Evolutionary conservation across 176 grass and related monocot genomes (phyloP).

Genomic region (Alopecurus myosuroides): DNA sequence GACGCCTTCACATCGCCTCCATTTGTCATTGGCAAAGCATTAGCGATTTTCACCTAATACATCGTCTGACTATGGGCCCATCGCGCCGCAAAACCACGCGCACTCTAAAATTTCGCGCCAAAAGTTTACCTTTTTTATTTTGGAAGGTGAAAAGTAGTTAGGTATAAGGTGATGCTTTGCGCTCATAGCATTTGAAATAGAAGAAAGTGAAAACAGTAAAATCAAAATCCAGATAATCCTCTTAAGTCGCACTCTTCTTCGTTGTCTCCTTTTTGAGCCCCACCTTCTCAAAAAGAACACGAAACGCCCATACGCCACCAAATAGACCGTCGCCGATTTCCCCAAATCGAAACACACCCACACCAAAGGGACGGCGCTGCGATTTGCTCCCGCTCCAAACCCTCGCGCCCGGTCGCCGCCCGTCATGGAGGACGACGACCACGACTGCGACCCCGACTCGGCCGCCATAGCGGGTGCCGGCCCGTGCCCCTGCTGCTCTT

Average conservation of each 20-base stretch:
- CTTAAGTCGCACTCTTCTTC: neutral
- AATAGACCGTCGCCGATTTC: neutral
- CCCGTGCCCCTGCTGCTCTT: constrained; percentile 47
- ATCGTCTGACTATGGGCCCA: neutral
- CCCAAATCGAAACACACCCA: constrained; percentile 26
- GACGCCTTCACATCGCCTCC: neutral
- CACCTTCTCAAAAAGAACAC: neutral
- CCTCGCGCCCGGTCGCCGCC: neutral
- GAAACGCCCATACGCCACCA: constrained; percentile 6
- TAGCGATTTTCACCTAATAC: neutral
- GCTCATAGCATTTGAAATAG: neutral
- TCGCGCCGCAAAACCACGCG: neutral
- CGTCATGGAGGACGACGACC: constrained; percentile 36
- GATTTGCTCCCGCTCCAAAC: neutral
- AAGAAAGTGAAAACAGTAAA: neutral
- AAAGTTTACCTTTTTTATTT: neutral
- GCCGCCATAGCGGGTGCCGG: neutral
- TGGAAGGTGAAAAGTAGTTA: neutral
- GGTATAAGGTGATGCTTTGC: neutral
- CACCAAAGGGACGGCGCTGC: neutral
- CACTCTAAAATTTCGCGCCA: neutral
- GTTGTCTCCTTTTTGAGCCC: constrained; percentile 20
- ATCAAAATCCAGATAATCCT: neutral
- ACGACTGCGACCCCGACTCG: constrained; percentile 4
- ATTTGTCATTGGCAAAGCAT: neutral